Conservation (phyloP, 306 rosid genomes). For the Quercus berberidifolia region DNA sequence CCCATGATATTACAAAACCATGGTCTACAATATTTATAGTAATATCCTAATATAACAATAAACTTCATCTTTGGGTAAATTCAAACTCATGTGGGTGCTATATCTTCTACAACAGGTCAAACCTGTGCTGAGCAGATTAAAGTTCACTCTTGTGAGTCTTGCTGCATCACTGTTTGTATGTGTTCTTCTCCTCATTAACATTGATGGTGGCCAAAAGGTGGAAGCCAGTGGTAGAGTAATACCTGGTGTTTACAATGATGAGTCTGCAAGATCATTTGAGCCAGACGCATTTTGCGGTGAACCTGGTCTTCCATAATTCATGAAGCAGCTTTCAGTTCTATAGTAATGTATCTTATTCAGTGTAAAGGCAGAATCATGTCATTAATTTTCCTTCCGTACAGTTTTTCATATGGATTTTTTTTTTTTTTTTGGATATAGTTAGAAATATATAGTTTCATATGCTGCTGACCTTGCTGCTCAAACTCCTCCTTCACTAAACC, state of each 20-base stretch:
- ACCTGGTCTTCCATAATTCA: constrained; percentile 39
- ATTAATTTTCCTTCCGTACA: not conserved
- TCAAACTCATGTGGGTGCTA: not conserved
- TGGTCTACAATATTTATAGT: too few species aligned
- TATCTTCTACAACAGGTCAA: constrained; percentile 61
- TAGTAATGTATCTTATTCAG: not conserved
- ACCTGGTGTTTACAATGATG: constrained; percentile 83
- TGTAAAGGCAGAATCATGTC: not conserved
- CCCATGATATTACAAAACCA: too few species aligned
- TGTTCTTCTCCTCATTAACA: constrained; percentile 46
- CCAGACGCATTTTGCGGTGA: constrained; percentile 97
- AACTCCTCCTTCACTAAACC: too few species aligned
- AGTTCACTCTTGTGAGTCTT: constrained; percentile 59
- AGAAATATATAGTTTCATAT: too few species aligned
- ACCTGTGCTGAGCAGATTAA: constrained; percentile 81
- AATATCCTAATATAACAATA: not conserved
- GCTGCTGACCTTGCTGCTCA: too few species aligned
- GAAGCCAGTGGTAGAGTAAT: constrained; percentile 52
- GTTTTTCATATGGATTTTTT: not conserved
- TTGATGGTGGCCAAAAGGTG: constrained; percentile 49
- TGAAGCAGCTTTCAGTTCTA: not conserved
- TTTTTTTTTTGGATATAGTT: too few species aligned
- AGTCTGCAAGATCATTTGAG: constrained; percentile 86
- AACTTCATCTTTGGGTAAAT: not conserved
- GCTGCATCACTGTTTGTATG: constrained; percentile 54